Base-by-base conservation (phyloP, 2,329 filamentous ascomycete species). In the Nothomitra cinnamomea region DNA sequence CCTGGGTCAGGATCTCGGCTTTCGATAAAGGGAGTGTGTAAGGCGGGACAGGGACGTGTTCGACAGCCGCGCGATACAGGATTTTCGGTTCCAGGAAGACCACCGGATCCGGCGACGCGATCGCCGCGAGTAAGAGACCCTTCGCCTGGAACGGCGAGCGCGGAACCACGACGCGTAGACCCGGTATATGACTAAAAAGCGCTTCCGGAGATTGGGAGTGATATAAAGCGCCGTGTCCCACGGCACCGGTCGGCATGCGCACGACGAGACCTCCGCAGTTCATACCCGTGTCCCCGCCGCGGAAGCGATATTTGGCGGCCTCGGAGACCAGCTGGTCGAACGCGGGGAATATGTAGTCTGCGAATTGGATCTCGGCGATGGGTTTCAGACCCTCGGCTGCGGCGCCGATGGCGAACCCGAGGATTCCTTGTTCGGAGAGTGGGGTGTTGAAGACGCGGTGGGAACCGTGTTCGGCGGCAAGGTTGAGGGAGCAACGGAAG, bases 371-470 rank as follows among this genome's bases (percentile, higher is more conserved):
- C 71, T 98, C 92, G 0, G 90, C 90, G 22, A 96, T 79, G 0
- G 92, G 87, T 55, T 84, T 83, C 85, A 95, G 88, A 22, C 90
- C 90, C 70, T 95, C 85, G 5, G 87, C 86, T 0, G 90, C 89
- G 36, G 83, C 80, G 1, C 92, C 92, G 59, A 96, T 88, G 10
- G 83, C 92, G 63, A 96, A 96, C 0, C 92, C 92, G 56, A 94
- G 77, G 59, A 98, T 90, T 1, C 90, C 92, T 68, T 96, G 92
- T 65, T 98, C 92, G 35, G 83, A 87, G 60, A 98, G 69, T 0
- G 92, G 92, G 17, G 89, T 96, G 68, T 98, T 96, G 74, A 98
- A 98, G 35, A 98, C 89, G 55, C 92, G 77, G 55, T 92, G 85
- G 1, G 79, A 76, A 7, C 92, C 92, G 65, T 92, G 94, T 54